These are phyloP conservation scores for Termitomyces sp. DNA, from an alignment of 768 basidiomycete genomes.

Conservation along the genomic window DNA sequence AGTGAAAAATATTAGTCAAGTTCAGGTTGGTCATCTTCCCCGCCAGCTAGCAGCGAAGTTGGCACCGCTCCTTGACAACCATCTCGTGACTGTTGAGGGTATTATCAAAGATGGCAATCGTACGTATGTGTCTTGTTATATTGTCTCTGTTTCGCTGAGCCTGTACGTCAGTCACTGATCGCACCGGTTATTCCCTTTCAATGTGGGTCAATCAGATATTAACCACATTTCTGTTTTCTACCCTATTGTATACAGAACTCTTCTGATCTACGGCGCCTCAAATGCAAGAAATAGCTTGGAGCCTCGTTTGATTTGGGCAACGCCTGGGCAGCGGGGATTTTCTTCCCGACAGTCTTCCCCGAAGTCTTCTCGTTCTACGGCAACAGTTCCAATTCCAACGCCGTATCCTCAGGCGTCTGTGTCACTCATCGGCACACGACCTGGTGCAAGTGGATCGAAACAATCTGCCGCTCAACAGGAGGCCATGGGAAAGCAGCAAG, in stretches of 20 bases:
- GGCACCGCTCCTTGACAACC: constrained; percentile 65
- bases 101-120: constrained; percentile 62
- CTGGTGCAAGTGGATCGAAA: constrained; percentile 8
- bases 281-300: constrained; percentile 58
- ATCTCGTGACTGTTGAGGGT: constrained; percentile 66
- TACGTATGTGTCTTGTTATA: constrained; percentile 21
- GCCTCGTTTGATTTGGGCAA: constrained; percentile 68
- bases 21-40: constrained; percentile 81
- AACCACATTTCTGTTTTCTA: neutral
- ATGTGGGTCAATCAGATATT: constrained; percentile 38
- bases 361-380: constrained; percentile 11
- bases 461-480: constrained; percentile 39
- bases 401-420: constrained; percentile 3
- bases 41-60: constrained; percentile 50
- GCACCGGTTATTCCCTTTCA: constrained; percentile 44
- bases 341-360: constrained; percentile 17
- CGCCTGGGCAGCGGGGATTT: constrained; percentile 61
- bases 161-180: constrained; percentile 32
- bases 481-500: constrained; percentile 40
- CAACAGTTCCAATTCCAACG: neutral
- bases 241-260: constrained; percentile 34
- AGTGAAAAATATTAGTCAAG: constrained; percentile 68
- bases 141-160: constrained; percentile 2
- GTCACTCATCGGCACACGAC: constrained; percentile 14
- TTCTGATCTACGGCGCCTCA: constrained; percentile 67